phyloP scores from a whole-genome alignment of 371 early-diverging fungal genomes.

The Smittium culicis region DNA sequence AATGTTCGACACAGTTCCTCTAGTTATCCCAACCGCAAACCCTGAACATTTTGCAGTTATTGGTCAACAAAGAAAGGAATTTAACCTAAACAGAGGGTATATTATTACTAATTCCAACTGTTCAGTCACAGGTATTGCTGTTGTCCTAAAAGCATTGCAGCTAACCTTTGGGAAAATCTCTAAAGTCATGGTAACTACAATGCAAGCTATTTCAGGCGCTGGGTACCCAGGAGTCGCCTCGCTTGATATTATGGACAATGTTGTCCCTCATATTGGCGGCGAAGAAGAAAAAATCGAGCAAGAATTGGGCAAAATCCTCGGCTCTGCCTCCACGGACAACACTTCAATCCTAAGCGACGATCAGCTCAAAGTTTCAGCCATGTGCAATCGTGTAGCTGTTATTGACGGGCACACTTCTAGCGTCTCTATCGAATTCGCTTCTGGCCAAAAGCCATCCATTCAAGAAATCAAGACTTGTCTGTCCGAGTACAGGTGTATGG shows the following conservation, averaged over 20 bases:
- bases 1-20: conserved; percentile 71
- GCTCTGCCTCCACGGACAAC: conserved; percentile 39
- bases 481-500: conserved; percentile 55
- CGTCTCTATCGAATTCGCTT: conserved; percentile 72
- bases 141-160: conserved; percentile 77
- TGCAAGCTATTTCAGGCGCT: conserved; percentile 93
- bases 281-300: conserved; percentile 95
- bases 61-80: conserved; percentile 52
- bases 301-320: conserved; percentile 86
- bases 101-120: conserved; percentile 95
- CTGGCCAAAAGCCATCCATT: conserved; percentile 44
- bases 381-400: conserved; percentile 90
- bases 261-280: conserved; percentile 87
- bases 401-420: conserved; percentile 87
- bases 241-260: conserved; percentile 85
- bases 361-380: conserved; percentile 67
- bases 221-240: conserved; percentile 93
- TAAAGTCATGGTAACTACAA: conserved; percentile 66
- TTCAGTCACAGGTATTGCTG: conserved; percentile 87
- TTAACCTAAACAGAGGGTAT: conserved; percentile 60
- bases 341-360: conserved; percentile 37
- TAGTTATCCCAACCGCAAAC: conserved; percentile 87
- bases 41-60: conserved; percentile 68
- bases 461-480: conserved; percentile 57
- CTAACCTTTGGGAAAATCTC: conserved; percentile 72